Percentiles rank a stretch among this genome's conserved stretches.
These are phyloP conservation scores for Helicosporidium sp. DNA, from an alignment of 139 green algal genomes.

Conservation along the genomic window DNA sequence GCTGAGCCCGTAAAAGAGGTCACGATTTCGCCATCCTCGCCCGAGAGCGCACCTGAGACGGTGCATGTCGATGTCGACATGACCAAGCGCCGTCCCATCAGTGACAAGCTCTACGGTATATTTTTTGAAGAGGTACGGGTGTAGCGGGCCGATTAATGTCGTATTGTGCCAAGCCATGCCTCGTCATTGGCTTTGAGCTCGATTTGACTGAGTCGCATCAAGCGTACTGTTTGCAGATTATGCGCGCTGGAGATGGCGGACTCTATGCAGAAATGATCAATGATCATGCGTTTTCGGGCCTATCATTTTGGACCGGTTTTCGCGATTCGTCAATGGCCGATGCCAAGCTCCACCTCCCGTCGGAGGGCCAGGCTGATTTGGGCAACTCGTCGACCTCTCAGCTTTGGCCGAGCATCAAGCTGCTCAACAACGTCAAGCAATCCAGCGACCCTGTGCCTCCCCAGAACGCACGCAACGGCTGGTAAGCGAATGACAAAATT, in stretches of 20 bases:
- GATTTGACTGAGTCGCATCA: neutral
- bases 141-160: no score
- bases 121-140: conserved; percentile 32
- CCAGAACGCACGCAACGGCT: no score
- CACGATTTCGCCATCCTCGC: neutral
- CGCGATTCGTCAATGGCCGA: no score
- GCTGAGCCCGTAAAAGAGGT: no score
- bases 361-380: no score
- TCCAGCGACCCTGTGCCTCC: neutral
- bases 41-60: conserved; percentile 2
- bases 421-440: neutral
- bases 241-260: conserved; percentile 30
- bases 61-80: neutral
- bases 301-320: no score
- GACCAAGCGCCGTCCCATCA: neutral
- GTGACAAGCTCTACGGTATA: conserved; percentile 10
- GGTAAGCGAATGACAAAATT: no score
- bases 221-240: conserved; percentile 15
- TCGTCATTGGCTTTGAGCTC: neutral
- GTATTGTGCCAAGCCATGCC: neutral
- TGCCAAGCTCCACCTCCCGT: neutral
- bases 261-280: conserved; percentile 31
- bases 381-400: no score
- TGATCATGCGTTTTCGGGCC: neutral
- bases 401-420: no score